Evolutionary conservation across 805 yeast species (phyloP), one percentile per base, ranked within the genome.

Genomic region (Dipodascopsis uninucleata): DNA sequence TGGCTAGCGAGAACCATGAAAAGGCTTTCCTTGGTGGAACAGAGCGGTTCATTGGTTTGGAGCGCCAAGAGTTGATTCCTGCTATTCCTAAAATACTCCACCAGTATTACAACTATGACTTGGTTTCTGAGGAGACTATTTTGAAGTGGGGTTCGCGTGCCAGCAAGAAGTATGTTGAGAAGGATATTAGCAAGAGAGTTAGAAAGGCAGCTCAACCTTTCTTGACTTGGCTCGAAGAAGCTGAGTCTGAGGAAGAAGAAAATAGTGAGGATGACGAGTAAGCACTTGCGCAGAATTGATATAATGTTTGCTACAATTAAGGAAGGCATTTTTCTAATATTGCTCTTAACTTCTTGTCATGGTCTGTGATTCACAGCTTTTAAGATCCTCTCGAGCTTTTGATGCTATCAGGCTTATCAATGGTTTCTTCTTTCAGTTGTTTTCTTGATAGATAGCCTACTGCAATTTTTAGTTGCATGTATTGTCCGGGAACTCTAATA

Each of bases 121-220:
- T 93, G 48, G 71, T 85, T 38, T 77, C 86, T 39, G 98, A 93
- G 70, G 96, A 85, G 46, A 84, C 77, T 33, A 76, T 87, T 39
- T 65, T 75, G 58, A 76, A 77, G 37, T 93, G 96, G 87, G 97
- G 96, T 61, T 77, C 90, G 41, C 88, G 80, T 68, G 89, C 85
- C 38, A 84, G 95, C 41, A 88, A 88, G 74, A 89, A 88, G 68
- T 93, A 82, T 61, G 96, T 93, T 49, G 85, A 94, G 51, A 93
- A 90, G 71, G 95, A 87, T 36, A 75, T 80, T 26, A 82, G 94
- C 41, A 90, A 90, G 72, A 90, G 85, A 76, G 95, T 89, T 40
- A 85, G 96, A 69, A 85, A 81, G 69, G 93, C 96, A 36, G 97
- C 97, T 50, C 89, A 88, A 70, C 95, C 97, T 24, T 93, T 93